Evolutionary conservation across 176 grass and related monocot species (phyloP), one percentile per base, ranked within the genome.

Genomic region (Chrysopogon serrulatus): DNA sequence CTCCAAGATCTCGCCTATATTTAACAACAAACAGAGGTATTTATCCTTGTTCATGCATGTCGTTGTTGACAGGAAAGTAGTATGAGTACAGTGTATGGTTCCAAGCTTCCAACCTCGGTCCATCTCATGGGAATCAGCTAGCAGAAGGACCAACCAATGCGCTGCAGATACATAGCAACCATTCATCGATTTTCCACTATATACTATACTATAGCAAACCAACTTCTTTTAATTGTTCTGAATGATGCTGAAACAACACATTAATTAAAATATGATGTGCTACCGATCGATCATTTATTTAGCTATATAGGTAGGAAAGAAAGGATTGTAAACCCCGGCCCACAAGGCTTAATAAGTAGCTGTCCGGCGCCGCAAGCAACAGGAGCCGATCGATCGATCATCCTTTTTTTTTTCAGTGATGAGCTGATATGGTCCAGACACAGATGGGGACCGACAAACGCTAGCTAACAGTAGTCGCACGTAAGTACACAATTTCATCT

Each of bases 21-120:
- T 48, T 18, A 82, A 75, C 27, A 76, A 82, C 56, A 61, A 81
- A 7, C 49, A 54, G n/a, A 65, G 82, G 56, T 23, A 37, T 76
- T 34, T 76, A 71, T 87, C 39, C 85, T 37, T 31, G 39, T 62
- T 2, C 85, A 81, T 76, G 47, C 71, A 81, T 76, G 71, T 56
- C 43, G 60, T 43, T 57, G 60, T 61, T 67, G 15, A 54, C 17
- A 37, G 44, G 13, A 26, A 69, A 60, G 35, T 77, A 70, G 8
- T 43, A 42, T 15, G 39, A 69, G 11, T 60, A 3, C 56, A 48
- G 39, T 79, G 30, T 37, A 62, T 79, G 44, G 39, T 69, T 85
- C 47, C 47, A 76, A n/a, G 5, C 30, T 13, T 26, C 1, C n/a
- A 60, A 27, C 56, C 24, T 60, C 4, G 24, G 12, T 14, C 56